phyloP scores from a whole-genome alignment of 148 eudicot species.

The Rhododendron ovatum region DNA sequence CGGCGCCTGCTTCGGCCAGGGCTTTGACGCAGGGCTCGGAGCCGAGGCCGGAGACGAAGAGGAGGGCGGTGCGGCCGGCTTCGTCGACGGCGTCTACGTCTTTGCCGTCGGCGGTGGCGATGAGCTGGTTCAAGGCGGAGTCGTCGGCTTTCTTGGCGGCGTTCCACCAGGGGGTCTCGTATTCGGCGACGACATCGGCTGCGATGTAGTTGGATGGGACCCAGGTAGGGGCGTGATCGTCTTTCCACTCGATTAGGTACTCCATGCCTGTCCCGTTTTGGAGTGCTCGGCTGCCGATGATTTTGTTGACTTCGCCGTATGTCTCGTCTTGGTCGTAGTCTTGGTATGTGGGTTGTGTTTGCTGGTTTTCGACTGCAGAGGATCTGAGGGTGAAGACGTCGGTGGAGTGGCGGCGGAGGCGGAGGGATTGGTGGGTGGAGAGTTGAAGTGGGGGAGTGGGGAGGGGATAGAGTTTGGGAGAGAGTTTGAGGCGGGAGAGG shows the following conservation, averaged over 20 bases:
- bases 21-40: constrained; percentile 55
- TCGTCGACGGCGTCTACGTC: constrained; percentile 69
- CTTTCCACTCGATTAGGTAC: constrained; percentile 87
- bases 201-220: constrained; percentile 74
- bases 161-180: constrained; percentile 89
- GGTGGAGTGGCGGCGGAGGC: constrained; percentile 12
- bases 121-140: constrained; percentile 30
- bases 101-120: constrained; percentile 32
- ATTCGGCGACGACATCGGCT: constrained; percentile 71
- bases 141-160: constrained; percentile 86
- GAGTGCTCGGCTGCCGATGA: constrained; percentile 72
- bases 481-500: constrained; percentile 40
- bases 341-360: not conserved
- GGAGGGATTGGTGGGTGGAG: constrained; percentile 13
- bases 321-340: constrained; percentile 62
- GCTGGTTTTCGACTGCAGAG: constrained; percentile 33
- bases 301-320: constrained; percentile 74
- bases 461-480: constrained; percentile 8
- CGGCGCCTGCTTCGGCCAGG: constrained; percentile 57
- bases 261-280: constrained; percentile 53
- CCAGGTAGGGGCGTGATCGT: constrained; percentile 87
- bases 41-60: constrained; percentile 80
- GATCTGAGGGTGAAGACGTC: constrained; percentile 22
- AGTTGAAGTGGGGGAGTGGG: constrained; percentile 13
- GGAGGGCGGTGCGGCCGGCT: constrained; percentile 83